Evolutionary conservation across 78 protist species (phyloP).

Genomic region (Dictyostelium discoideum): dicty_2.7 NC_007090.3:2889501-2890000

Average conservation of each 20-base stretch:
- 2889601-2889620: not conserved
- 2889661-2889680: constrained; percentile 16
- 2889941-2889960: not conserved
- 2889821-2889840: constrained; percentile 14
- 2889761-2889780: not conserved
- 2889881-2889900: constrained; percentile 4
- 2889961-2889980: constrained; percentile 1
- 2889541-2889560: constrained; percentile 3
- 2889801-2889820: not conserved
- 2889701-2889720: not conserved
- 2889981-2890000: not conserved
- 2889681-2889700: not conserved
- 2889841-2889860: constrained; percentile 13
- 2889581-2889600: constrained; percentile 13
- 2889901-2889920: not conserved
- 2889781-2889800: not conserved
- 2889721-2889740: not conserved
- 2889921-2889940: not conserved
- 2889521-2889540: not conserved
- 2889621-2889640: not conserved
- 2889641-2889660: not conserved
- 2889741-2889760: too few relatives aligned
- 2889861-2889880: not conserved
- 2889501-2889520: constrained; percentile 10
- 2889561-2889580: not conserved